Percentiles rank a stretch among this genome's conserved stretches.
phyloP scores from a whole-genome alignment of 306 rosid genomes.

The Ceratonia siliqua region DNA sequence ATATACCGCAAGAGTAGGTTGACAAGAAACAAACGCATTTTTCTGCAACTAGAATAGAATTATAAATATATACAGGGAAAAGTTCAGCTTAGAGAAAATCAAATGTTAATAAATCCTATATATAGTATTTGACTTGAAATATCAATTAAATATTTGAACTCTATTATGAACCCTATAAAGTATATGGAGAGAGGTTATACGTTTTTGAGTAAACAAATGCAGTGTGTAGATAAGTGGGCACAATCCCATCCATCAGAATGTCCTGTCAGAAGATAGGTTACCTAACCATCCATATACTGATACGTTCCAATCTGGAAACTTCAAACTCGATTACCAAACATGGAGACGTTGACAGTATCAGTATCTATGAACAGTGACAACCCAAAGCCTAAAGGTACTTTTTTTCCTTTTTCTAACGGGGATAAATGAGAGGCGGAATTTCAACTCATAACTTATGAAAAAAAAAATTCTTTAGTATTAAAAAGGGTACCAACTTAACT shows the following conservation, averaged over 20 bases:
- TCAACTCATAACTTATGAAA: no score
- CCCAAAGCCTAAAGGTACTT: no score
- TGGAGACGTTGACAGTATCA: constrained; percentile 36
- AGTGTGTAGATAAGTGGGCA: neutral
- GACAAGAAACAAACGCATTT: neutral
- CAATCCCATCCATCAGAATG: constrained; percentile 3
- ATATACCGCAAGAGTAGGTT: no score
- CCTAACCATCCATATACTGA: constrained; percentile 6
- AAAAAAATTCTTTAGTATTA: no score
- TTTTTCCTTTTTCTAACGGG: no score
- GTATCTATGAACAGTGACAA: constrained; percentile 22
- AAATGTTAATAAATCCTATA: neutral
- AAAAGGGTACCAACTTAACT: no score
- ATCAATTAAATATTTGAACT: neutral
- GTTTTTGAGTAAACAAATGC: neutral
- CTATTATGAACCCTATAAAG: no score
- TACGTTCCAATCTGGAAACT: constrained; percentile 36
- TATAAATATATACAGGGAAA: neutral
- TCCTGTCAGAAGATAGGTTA: constrained; percentile 14
- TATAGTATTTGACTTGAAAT: neutral
- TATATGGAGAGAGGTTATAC: neutral
- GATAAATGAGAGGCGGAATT: no score
- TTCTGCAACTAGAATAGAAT: neutral
- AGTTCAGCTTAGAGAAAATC: neutral
- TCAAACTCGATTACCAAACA: constrained; percentile 29